Base-by-base conservation (phyloP, 768 basidiomycete genomes). In the Suillus variegatus region DNA sequence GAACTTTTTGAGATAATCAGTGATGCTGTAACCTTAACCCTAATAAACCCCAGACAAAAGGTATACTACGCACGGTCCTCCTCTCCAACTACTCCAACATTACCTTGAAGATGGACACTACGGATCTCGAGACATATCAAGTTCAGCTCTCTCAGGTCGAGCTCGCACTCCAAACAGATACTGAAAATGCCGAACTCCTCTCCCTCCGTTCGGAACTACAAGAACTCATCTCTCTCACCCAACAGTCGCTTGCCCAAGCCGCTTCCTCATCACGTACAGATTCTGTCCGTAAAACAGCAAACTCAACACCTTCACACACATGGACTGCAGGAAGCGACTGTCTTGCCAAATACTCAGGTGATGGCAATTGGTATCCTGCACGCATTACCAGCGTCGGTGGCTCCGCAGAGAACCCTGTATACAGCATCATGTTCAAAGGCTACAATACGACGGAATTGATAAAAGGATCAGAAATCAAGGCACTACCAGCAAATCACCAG, bases 371-470 rank as follows among this genome's bases (percentile, higher is more conserved):
- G 88, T 96, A 96, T 75, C 91, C 95, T 49, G 95, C 94, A 47
- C 88, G 93, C 35, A 93, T 97, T 79, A 91, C 89, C 22, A 90
- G 88, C 56, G 83, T 96, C 61, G 91, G 92, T 65, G 94, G 94
- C 52, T 88, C 92, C 35, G 79, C 85, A 63, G 91, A 93, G 64
- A 92, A 94, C 72, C 86, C 89, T 18, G 90, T 92, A 65, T 97
- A 92, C 81, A 93, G 89, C 75, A 90, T 97, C 72, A 85, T 95
- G 43, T 97, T 95, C 84, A 92, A 93, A 74, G 92, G 90, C 5
- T 96, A 96, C 82, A 93, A 95, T 75, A 91, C 90, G 36, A 95
- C 95, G 35, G 95, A 96, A 78, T 85, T 93, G 44, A 86, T 94
- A 41, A 89, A 90, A 72, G 83, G 84, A 40, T 77, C 82, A 20